Evolutionary conservation across 352 stramenopile genomes (phyloP), one percentile per base, ranked within the genome.

Genomic region (Ophiocytium majus): DNA sequence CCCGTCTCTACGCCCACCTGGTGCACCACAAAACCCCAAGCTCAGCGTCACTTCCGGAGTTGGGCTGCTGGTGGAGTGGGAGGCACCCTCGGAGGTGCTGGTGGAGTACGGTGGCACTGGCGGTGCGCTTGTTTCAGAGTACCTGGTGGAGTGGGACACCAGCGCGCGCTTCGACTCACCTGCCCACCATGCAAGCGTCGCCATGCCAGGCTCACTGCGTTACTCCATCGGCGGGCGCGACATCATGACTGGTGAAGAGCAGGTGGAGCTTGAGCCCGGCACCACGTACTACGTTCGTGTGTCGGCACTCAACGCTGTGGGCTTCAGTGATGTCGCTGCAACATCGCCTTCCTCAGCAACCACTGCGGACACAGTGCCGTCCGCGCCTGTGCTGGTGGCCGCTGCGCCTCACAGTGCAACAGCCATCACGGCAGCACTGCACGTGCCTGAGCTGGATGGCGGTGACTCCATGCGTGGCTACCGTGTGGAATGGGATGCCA

Each of bases 61-160:
- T n/a, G 92, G 95, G 32, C 94, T 99, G 33, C 90, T 97, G 9
- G 92, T 98, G 5, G 88, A 93, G 66, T 98, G 96, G 96, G 88
- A 92, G 0, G 84, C 91, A 35, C 96, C 95, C 50, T 94, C 93
- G 9, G 85, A 91, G 0, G 89, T 95, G 35, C 90, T 92, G 63
- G 93, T 91, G 37, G 83, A 94, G 0, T 97, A 97, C 86, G 93
- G 95, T 49, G 95, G 96, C 1, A 94, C 94, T 87, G 95, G 95
- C 33, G 96, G 95, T 64, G 93, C 93, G 50, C 91, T 90, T 50
- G 93, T 98, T 19, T 92, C 94, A 85, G 92, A 92, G 33, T 99
- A 98, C 89, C 78, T 97, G 1, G 92, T 98, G n/a, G 95, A 98
- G 86, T 98, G 94, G 92, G 96, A 97, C 79, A 92, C 91, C 31